Evolutionary conservation across 805 yeast species (phyloP).

Genomic region (Myxozyma neglecta): DNA sequence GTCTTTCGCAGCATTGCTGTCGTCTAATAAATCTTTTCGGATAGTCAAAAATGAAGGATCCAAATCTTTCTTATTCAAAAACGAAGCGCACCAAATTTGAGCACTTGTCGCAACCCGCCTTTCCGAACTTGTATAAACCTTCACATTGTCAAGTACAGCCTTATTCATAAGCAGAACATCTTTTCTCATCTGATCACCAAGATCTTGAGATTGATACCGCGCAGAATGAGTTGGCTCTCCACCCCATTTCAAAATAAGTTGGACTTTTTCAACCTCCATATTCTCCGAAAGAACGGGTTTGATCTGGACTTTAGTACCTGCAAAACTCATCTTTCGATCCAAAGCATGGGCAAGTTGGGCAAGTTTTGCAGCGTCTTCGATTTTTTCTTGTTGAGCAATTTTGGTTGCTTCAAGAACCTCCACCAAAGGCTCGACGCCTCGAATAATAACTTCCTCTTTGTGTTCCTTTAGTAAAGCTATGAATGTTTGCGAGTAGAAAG

Average conservation of each 20-base stretch:
- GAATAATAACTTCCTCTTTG: conserved; percentile 90
- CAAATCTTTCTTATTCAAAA: conserved; percentile 65
- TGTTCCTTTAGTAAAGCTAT: conserved; percentile 88
- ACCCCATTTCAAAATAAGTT: conserved; percentile 96
- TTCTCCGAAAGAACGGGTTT: conserved; percentile 73
- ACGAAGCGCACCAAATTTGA: conserved; percentile 77
- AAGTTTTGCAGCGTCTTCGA: conserved; percentile 80
- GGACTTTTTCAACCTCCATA: conserved; percentile 83
- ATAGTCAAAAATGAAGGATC: conserved; percentile 79
- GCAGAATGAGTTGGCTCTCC: conserved; percentile 99
- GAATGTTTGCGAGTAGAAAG: conserved; percentile 84
- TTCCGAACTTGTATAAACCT: conserved; percentile 87
- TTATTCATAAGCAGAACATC: conserved; percentile 83
- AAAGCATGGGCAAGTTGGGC: conserved; percentile 76
- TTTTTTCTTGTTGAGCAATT: conserved; percentile 63
- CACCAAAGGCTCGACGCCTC: conserved; percentile 81
- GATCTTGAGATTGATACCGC: conserved; percentile 86
- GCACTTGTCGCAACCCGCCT: conserved; percentile 94
- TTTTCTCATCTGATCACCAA: conserved; percentile 94
- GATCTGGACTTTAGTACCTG: conserved; percentile 94
- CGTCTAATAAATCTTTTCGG: conserved; percentile 89
- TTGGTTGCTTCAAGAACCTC: conserved; percentile 83
- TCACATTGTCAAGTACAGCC: conserved; percentile 79
- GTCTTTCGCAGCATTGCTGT: conserved; percentile 96
- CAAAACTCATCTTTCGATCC: conserved; percentile 83